Evolutionary conservation across 768 basidiomycete species (phyloP).

Genomic region (Mycena indigotica): DNA sequence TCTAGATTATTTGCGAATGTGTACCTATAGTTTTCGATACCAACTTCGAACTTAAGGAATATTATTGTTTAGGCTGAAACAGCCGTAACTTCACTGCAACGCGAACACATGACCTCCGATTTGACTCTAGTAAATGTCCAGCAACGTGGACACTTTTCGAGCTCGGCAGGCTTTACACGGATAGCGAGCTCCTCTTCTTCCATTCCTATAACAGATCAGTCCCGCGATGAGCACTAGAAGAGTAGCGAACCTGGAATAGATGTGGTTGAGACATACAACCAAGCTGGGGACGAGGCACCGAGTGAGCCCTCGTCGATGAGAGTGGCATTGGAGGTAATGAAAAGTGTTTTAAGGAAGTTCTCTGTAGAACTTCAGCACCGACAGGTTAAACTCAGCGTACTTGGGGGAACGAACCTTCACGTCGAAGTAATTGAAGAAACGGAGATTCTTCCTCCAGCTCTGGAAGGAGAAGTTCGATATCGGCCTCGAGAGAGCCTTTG

Average conservation of each 20-base stretch:
- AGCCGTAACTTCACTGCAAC: no score
- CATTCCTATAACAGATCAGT: background rate
- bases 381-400: background rate
- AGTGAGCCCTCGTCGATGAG: slow-evolving; percentile 50
- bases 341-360: slow-evolving; percentile 66
- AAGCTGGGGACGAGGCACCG: slow-evolving; percentile 42
- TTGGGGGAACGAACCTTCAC: slow-evolving; percentile 39
- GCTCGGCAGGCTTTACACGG: slow-evolving; percentile 60
- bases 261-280: slow-evolving; percentile 51
- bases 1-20: slow-evolving; percentile 5
- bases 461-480: slow-evolving; percentile 64
- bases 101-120: slow-evolving; percentile 58
- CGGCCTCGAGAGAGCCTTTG: slow-evolving; percentile 76
- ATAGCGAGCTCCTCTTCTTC: slow-evolving; percentile 43
- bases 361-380: slow-evolving; percentile 43
- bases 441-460: slow-evolving; percentile 27
- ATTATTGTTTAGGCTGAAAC: no score
- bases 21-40: no score
- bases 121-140: slow-evolving; percentile 72
- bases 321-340: slow-evolving; percentile 76
- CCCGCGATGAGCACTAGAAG: slow-evolving; percentile 1
- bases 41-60: no score
- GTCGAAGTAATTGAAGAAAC: slow-evolving; percentile 37
- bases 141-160: slow-evolving; percentile 85
- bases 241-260: slow-evolving; percentile 43